Evolutionary conservation across 2,329 filamentous ascomycete genomes (phyloP), one percentile per base, ranked within the genome.

Genomic region (Epichloe brachyelytri): DNA sequence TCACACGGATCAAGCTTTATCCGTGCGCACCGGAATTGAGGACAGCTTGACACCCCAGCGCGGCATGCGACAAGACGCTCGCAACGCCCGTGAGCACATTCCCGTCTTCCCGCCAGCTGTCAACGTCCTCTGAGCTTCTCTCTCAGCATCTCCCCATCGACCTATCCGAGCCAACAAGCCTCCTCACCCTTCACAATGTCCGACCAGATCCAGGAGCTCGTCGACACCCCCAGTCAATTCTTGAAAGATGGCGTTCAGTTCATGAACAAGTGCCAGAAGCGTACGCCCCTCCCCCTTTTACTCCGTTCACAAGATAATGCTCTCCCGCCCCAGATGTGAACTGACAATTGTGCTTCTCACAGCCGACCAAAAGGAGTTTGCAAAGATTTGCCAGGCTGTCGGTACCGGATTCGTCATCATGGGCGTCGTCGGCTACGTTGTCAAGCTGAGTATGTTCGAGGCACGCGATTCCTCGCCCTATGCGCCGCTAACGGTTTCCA

Each of bases 341-440:
- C 49, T 46, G 33, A 47, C 43, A 11, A 15, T 43, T 14, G 4
- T 43, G n/a, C 36, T 43, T 43, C 26, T 46, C 39, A 38, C 49
- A 70, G 69, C 69, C 51, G 70, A 73, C 50, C 62, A 66, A 56
- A 65, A 68, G 56, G 70, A 73, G 59, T 73, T 72, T 55, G 60
- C 71, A 50, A 67, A 68, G 57, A 65, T 73, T 51, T 71, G 68
- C 63, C 72, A 75, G 69, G 82, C 82, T 54, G 82, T 85, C 55
- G 82, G 81, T 53, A 76, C 83, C 56, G 82, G 82, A 53, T 85
- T 85, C 69, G 66, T 85, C 56, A 76, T 85, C 67, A 85, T 84
- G 81, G 81, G 81, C 55, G 78, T 79, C 46, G 82, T 85, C 52
- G 82, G 82, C 56, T 85, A 84, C 68, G 67, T 85, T 55, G 80